Percentiles rank a stretch among this genome's conserved stretches.
These are phyloP conservation scores for Ensete glaucum DNA, from an alignment of 176 grass and related monocot species.

Conservation along the genomic window DNA sequence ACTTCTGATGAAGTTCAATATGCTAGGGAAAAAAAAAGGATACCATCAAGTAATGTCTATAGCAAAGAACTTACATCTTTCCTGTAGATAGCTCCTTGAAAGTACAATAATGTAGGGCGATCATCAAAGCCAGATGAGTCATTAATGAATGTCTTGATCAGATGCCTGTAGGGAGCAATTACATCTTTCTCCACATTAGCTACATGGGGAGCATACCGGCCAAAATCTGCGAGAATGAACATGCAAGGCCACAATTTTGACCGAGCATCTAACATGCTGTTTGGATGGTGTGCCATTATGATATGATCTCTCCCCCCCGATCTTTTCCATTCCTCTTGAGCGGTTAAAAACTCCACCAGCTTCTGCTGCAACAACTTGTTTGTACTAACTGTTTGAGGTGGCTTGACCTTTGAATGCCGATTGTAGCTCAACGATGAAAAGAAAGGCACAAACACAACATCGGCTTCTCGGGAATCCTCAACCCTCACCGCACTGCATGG, in stretches of 20 bases:
- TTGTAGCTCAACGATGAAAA: constrained; percentile 21
- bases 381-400: neutral
- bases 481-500: constrained; percentile 15
- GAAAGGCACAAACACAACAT: constrained; percentile 23
- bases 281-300: constrained; percentile 22
- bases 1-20: neutral
- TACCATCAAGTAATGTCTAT: neutral
- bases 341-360: constrained; percentile 2
- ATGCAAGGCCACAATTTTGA: constrained; percentile 13
- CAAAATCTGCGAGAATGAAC: constrained; percentile 20
- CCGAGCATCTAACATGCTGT: constrained; percentile 15
- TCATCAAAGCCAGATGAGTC: constrained; percentile 14
- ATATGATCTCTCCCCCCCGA: constrained; percentile 7
- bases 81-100: constrained; percentile 24
- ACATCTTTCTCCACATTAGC: constrained; percentile 22
- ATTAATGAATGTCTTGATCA: constrained; percentile 16
- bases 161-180: constrained; percentile 21
- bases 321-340: constrained; percentile 19
- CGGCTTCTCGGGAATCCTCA: constrained; percentile 8
- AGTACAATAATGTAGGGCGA: constrained; percentile 15
- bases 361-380: constrained; percentile 16
- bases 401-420: constrained; percentile 12
- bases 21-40: neutral
- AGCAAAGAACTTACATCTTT: constrained; percentile 9
- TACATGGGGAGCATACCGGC: constrained; percentile 5